Evolutionary conservation across 1,284 basidiomycete genomes (phyloP), one percentile per base, ranked within the genome.

Genomic region (Tremellales sp.): DNA sequence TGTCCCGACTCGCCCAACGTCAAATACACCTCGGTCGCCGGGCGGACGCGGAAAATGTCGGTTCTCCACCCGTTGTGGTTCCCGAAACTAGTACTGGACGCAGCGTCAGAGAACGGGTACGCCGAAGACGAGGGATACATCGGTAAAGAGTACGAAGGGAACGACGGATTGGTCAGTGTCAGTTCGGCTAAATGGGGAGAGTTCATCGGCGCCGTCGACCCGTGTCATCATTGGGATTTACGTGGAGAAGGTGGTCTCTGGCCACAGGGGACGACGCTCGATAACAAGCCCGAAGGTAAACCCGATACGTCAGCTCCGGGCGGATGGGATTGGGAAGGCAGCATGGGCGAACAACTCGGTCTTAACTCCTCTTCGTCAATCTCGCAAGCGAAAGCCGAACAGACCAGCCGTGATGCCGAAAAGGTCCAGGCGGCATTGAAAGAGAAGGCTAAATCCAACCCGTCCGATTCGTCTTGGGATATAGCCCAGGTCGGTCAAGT

Each of bases 51-150:
- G 11, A 80, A 81, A 53, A 80, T 96, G 61, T 72, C 69, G 4
- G 73, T 97, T 27, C 87, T 89, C 80, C 94, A 98, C 71, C 96
- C 96, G 0, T 82, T 99, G 43, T 98, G 93, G 91, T 80, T 97
- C 40, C 90, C 94, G 2, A 97, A 97, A 74, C 81, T 92, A 71
- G 86, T 98, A 21, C 78, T 97, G 23, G 94, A 99, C 67, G 75
- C 77, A 4, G 76, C 78, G 2, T 79, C 78, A 5, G 72, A 79
- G 65, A 70, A 70, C 22, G 72, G 73, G 2, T 74, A 73, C 42
- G 78, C 81, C 10, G 86, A 89, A 65, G 80, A 80, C 37, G 55
- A 61, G 19, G 69, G 71, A 5, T 64, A 68, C 15, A 63, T 70
- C 10, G 73, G 76, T 0, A 69, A 73, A 21, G 58, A 67, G 26